These are phyloP conservation scores for Lipomyces spencermartinsiae DNA, from an alignment of 805 yeast species.

Conservation along the genomic window DNA sequence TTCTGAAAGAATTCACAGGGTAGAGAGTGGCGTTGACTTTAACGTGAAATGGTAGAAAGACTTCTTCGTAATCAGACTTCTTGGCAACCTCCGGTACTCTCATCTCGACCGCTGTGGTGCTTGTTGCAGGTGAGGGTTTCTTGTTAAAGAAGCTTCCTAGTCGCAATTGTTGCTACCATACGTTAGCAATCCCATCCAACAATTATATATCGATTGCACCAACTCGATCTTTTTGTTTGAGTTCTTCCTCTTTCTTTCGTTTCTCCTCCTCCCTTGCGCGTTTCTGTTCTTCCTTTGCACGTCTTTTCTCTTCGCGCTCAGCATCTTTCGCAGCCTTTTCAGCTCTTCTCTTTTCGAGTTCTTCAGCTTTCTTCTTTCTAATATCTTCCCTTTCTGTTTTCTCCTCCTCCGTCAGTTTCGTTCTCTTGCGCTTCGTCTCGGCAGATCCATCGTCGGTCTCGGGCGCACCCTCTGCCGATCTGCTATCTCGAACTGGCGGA, in stretches of 20 bases:
- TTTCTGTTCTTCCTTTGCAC: conserved; percentile 40
- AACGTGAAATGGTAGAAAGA: conserved; percentile 46
- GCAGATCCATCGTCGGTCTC: conserved; percentile 7
- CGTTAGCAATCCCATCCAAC: conserved; percentile 16
- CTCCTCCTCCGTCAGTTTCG: conserved; percentile 31
- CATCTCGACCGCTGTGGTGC: not conserved
- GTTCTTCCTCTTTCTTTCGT: conserved; percentile 34
- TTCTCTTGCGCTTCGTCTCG: conserved; percentile 26
- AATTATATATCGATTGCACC: conserved; percentile 2
- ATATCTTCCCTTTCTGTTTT: conserved; percentile 30
- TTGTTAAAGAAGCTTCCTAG: conserved; percentile 32
- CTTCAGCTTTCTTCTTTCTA: conserved; percentile 18
- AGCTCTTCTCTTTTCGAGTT: conserved; percentile 16
- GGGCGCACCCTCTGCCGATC: not conserved
- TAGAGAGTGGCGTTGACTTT: conserved; percentile 41
- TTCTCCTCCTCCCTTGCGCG: conserved; percentile 38
- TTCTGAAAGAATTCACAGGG: conserved; percentile 27
- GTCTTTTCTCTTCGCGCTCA: conserved; percentile 40
- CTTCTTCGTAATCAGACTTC: conserved; percentile 41
- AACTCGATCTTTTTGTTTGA: conserved; percentile 21
- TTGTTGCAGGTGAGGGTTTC: conserved; percentile 16
- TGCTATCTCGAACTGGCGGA: not conserved
- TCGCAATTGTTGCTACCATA: conserved; percentile 33
- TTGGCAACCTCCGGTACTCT: conserved; percentile 9
- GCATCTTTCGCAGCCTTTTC: conserved; percentile 21